Percentiles rank a stretch among this genome's conserved stretches.
phyloP scores from a whole-genome alignment of 371 early-diverging fungal genomes.

The Syncephalastrum monosporum region DNA sequence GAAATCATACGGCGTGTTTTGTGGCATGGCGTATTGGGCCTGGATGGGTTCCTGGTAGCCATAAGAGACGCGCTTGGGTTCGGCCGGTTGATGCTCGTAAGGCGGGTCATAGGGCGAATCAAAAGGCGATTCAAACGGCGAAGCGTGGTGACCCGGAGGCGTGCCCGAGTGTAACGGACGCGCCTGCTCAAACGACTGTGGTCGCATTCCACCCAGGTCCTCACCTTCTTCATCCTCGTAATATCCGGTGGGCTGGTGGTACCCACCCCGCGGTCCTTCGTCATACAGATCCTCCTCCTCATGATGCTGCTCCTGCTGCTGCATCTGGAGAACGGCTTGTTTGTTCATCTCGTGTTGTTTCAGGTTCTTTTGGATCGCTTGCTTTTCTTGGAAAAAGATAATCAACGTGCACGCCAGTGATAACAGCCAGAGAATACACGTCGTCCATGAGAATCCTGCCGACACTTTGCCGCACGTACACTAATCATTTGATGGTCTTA shows the following conservation, averaged over 20 bases:
- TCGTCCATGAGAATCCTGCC: slow-evolving; percentile 47
- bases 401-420: slow-evolving; percentile 30
- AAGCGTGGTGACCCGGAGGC: slow-evolving; percentile 9
- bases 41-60: slow-evolving; percentile 4
- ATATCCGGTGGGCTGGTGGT: slow-evolving; percentile 12
- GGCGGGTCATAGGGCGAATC: slow-evolving; percentile 29
- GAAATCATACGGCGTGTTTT: too few species aligned
- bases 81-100: neutral
- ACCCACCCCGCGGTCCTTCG: slow-evolving; percentile 8
- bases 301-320: slow-evolving; percentile 15
- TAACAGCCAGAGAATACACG: slow-evolving; percentile 41
- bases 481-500: slow-evolving; percentile 12
- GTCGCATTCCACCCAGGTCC: slow-evolving; percentile 21
- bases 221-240: slow-evolving; percentile 22
- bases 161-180: slow-evolving; percentile 17
- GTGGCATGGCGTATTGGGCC: slow-evolving; percentile 4
- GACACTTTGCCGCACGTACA: slow-evolving; percentile 41
- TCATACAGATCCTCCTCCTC: slow-evolving; percentile 12
- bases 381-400: slow-evolving; percentile 42
- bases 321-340: slow-evolving; percentile 20
- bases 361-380: slow-evolving; percentile 37
- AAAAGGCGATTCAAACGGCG: slow-evolving; percentile 19
- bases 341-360: slow-evolving; percentile 40
- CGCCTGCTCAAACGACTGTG: slow-evolving; percentile 26
- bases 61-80: slow-evolving; percentile 7